Conservation (phyloP, 2,329 filamentous ascomycete species). For the Colletotrichum euphorbiae region DNA sequence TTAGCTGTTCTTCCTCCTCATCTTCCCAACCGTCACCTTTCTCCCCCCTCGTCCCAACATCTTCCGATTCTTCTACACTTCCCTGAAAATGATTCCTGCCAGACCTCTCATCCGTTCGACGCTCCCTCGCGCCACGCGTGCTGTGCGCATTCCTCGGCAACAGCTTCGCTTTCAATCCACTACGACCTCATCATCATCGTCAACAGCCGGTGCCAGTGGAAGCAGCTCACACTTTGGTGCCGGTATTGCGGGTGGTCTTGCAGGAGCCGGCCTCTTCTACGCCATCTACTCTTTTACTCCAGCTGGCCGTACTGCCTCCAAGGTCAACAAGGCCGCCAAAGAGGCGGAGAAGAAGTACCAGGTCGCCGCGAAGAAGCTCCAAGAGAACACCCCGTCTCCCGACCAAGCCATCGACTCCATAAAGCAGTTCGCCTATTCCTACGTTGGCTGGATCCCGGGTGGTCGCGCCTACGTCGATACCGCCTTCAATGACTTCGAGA, state of each 20-base stretch:
- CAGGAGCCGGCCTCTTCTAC: conserved; percentile 56
- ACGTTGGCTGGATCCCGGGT: conserved; percentile 78
- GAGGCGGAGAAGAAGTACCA: conserved; percentile 72
- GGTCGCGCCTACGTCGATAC: conserved; percentile 75
- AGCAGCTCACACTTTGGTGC: conserved; percentile 51
- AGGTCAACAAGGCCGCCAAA: conserved; percentile 60
- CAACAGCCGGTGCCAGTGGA: conserved; percentile 40
- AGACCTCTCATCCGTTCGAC: conserved; percentile 46
- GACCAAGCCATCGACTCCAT: conserved; percentile 76
- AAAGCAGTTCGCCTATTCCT: conserved; percentile 73
- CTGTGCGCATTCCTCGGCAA: conserved; percentile 44
- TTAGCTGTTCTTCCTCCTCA: not conserved
- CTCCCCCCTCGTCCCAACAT: not conserved
- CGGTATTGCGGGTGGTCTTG: conserved; percentile 58
- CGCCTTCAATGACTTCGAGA: conserved; percentile 78
- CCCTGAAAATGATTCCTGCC: conserved; percentile 46
- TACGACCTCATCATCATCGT: conserved; percentile 44
- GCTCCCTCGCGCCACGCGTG: conserved; percentile 46
- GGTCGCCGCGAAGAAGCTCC: conserved; percentile 68
- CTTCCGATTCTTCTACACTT: not conserved
- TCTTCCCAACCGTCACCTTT: too few species aligned
- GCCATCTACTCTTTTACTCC: conserved; percentile 58
- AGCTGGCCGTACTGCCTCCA: conserved; percentile 53
- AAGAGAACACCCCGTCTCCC: conserved; percentile 71
- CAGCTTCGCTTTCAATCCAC: conserved; percentile 58